These are phyloP conservation scores for Halenospora varia DNA, from an alignment of 495 filamentous ascomycete species.

Conservation along the genomic window DNA sequence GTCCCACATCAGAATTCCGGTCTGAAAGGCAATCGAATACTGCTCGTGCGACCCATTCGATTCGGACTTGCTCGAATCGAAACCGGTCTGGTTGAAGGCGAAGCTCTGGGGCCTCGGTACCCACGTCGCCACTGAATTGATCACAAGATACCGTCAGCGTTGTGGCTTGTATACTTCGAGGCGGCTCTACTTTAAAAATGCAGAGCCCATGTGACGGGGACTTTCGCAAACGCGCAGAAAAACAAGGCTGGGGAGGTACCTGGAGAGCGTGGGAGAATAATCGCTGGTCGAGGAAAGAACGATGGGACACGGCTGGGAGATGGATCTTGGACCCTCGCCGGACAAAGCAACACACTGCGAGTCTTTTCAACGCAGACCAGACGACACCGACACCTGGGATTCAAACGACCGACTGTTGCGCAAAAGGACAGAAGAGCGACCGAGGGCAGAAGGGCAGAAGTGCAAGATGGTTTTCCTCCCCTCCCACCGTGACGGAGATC, in stretches of 20 bases:
- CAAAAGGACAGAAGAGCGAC: too few species aligned
- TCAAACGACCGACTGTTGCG: too few species aligned
- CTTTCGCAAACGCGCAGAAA: not conserved
- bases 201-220: conserved; percentile 14
- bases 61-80: conserved; percentile 15
- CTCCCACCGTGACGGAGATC: too few species aligned
- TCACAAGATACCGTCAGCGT: conserved; percentile 20
- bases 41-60: conserved; percentile 25
- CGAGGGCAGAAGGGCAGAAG: too few species aligned
- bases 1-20: conserved; percentile 19
- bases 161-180: conserved; percentile 12
- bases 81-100: conserved; percentile 1
- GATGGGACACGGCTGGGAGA: not conserved
- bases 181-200: conserved; percentile 1
- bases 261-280: not conserved
- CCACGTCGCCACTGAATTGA: conserved; percentile 19
- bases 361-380: too few species aligned
- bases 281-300: not conserved
- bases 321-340: too few species aligned
- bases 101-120: conserved; percentile 20
- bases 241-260: not conserved
- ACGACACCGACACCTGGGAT: too few species aligned
- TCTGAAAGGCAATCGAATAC: conserved; percentile 1
- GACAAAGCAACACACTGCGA: too few species aligned
- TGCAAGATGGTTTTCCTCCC: too few species aligned